phyloP scores from a whole-genome alignment of 2,329 filamentous ascomycete species.

The Aspergillus costaricaensis region DNA sequence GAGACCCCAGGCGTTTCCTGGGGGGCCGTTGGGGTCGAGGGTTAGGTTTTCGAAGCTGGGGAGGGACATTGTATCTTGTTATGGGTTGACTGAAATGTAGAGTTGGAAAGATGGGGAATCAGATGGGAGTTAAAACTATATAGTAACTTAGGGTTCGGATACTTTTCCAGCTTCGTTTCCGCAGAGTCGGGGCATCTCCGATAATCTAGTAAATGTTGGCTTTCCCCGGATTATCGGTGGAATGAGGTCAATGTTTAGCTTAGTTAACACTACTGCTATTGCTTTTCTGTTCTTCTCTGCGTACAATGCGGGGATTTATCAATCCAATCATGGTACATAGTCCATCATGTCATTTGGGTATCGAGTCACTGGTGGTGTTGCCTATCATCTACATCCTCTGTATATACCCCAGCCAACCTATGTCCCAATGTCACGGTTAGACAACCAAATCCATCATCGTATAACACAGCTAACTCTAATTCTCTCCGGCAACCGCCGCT shows the following conservation, averaged over 20 bases:
- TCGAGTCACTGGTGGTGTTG: background rate
- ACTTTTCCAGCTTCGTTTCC: conserved; percentile 12
- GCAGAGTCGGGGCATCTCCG: background rate
- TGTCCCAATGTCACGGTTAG: background rate
- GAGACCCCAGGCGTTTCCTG: conserved; percentile 59
- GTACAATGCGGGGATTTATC: background rate
- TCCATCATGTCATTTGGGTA: background rate
- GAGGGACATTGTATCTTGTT: conserved; percentile 2
- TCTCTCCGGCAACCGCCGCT: conserved; percentile 14
- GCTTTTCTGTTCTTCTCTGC: background rate
- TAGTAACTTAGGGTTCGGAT: conserved; percentile 3
- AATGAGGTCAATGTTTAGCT: background rate
- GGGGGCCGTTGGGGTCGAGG: conserved; percentile 52
- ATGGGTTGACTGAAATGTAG: background rate
- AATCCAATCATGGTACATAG: background rate
- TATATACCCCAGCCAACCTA: background rate
- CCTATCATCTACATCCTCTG: background rate
- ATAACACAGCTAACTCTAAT: background rate
- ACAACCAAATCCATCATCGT: background rate
- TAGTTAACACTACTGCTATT: background rate
- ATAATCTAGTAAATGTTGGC: background rate
- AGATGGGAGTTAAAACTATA: background rate
- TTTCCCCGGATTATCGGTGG: background rate
- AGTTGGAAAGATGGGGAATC: background rate
- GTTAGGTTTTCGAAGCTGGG: conserved; percentile 51